A percentile compares a stretch with the other conserved stretches of the same genome.
These are phyloP conservation scores for Alnus rubra DNA, from an alignment of 306 rosid genomes.

Conservation along the genomic window DNA sequence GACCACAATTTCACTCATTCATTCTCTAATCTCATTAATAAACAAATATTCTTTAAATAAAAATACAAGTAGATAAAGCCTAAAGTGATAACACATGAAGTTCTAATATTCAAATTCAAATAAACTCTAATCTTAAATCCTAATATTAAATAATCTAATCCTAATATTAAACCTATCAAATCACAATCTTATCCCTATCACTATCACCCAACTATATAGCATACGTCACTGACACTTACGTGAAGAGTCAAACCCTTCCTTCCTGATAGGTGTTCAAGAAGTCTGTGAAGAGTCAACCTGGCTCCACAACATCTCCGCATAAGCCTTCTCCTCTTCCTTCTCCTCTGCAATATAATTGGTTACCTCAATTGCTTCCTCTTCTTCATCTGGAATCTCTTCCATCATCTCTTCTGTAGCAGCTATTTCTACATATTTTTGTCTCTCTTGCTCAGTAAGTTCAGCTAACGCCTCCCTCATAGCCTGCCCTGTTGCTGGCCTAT, in stretches of 20 bases:
- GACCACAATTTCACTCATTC: too few species aligned
- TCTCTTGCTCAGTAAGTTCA: conserved; percentile 44
- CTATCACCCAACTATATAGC: too few species aligned
- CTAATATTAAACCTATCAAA: too few species aligned
- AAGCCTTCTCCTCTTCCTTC: conserved; percentile 79
- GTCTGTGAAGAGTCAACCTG: conserved; percentile 61
- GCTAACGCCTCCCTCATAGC: conserved; percentile 77
- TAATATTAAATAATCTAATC: too few species aligned
- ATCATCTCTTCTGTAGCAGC: conserved; percentile 36
- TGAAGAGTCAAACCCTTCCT: background rate
- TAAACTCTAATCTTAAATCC: too few species aligned
- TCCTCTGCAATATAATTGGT: conserved; percentile 49
- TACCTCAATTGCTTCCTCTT: conserved; percentile 55
- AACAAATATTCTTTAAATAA: too few species aligned
- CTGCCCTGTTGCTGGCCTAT: conserved; percentile 70
- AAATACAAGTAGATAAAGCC: too few species aligned
- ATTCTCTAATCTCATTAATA: too few species aligned
- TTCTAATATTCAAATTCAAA: too few species aligned
- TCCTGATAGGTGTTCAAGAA: conserved; percentile 32
- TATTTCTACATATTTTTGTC: conserved; percentile 32
- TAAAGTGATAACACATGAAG: too few species aligned
- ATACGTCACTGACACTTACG: too few species aligned
- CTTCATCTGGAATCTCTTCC: conserved; percentile 62
- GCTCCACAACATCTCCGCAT: conserved; percentile 71
- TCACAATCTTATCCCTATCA: too few species aligned